Conservation (phyloP, 73 alveolate genomes). For the Paramecium octaurelia region DNA sequence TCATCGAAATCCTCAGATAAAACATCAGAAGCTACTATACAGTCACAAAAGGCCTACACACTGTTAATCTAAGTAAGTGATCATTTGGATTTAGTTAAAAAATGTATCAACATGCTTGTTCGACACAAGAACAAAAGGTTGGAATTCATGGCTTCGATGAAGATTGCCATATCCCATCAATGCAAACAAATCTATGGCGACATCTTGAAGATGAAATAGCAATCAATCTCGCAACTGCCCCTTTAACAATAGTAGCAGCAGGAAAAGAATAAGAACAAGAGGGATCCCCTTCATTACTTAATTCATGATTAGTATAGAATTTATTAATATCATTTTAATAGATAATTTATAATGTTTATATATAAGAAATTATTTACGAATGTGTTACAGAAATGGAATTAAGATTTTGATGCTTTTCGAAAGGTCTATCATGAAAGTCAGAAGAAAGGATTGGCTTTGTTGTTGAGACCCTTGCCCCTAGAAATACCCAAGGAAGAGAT, state of each 20-base stretch:
- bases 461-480: background rate
- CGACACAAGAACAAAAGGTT: background rate
- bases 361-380: background rate
- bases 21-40: background rate
- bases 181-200: background rate
- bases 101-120: background rate
- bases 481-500: background rate
- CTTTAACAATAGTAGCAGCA: background rate
- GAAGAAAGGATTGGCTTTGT: background rate
- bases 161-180: background rate
- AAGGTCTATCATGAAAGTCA: background rate
- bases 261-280: background rate
- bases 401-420: constrained; percentile 1
- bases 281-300: background rate
- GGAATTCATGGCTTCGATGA: background rate
- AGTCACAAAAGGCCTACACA: background rate
- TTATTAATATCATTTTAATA: background rate
- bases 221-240: background rate
- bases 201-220: background rate
- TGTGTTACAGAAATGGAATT: background rate
- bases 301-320: background rate
- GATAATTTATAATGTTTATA: background rate
- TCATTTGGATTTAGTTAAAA: background rate
- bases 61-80: background rate
- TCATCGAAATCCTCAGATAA: background rate